phyloP scores from a whole-genome alignment of 2,329 filamentous ascomycete species.

The Nemania diffusa region DNA sequence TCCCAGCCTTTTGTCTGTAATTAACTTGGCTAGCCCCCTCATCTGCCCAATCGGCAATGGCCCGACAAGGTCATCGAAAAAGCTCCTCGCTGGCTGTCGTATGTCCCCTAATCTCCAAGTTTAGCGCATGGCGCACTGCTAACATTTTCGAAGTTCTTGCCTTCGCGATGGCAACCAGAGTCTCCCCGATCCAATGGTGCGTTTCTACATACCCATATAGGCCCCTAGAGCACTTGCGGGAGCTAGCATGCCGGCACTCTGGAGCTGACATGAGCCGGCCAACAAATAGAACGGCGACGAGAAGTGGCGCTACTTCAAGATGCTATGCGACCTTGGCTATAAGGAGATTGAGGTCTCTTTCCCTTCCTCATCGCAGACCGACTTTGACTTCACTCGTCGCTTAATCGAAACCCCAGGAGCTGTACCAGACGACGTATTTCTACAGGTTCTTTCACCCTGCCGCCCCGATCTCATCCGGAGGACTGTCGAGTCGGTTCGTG shows the following conservation, averaged over 20 bases:
- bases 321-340: conserved; percentile 91
- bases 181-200: conserved; percentile 90
- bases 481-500: conserved; percentile 93
- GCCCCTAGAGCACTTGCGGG: neutral
- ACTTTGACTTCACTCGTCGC: conserved; percentile 93
- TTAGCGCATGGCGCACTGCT: neutral
- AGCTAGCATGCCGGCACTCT: conserved; percentile 48
- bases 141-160: conserved; percentile 61
- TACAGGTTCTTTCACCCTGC: conserved; percentile 93
- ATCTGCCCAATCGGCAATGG: conserved; percentile 82
- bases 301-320: conserved; percentile 95
- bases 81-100: conserved; percentile 84
- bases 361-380: conserved; percentile 91
- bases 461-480: conserved; percentile 86
- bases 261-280: conserved; percentile 59
- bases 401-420: conserved; percentile 85
- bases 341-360: conserved; percentile 98
- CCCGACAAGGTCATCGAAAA: conserved; percentile 84
- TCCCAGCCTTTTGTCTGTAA: neutral
- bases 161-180: conserved; percentile 92
- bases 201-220: conserved; percentile 43
- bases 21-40: conserved; percentile 1
- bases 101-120: neutral
- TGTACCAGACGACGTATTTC: conserved; percentile 88
- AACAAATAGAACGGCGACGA: conserved; percentile 84